phyloP scores from a whole-genome alignment of 1,284 basidiomycete genomes.

The Pseudozyma sp. region DNA sequence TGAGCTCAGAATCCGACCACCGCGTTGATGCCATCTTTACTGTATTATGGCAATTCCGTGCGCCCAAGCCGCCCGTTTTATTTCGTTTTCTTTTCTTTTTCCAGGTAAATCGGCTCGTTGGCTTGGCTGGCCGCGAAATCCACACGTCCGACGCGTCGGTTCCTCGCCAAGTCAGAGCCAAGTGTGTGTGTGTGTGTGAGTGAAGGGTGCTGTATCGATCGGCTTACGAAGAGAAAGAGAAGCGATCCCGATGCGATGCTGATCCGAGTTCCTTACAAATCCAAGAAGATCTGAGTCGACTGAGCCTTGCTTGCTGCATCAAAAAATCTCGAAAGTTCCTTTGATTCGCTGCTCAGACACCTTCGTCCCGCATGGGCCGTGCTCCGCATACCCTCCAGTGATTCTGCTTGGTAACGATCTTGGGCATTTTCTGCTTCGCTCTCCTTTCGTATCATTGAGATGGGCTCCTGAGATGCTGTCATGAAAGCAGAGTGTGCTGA shows the following conservation, averaged over 20 bases:
- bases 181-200: neutral
- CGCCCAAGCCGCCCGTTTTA: neutral
- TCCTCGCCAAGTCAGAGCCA: neutral
- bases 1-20: no score
- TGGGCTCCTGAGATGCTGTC: no score
- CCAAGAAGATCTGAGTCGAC: slow-evolving; percentile 24
- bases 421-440: neutral
- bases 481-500: no score
- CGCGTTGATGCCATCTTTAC: no score
- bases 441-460: neutral
- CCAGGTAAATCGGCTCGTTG: no score
- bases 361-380: slow-evolving; percentile 1
- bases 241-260: neutral
- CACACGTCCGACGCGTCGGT: slow-evolving; percentile 23
- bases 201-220: neutral
- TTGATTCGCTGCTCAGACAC: neutral
- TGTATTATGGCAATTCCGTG: no score
- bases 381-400: slow-evolving; percentile 1
- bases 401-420: neutral
- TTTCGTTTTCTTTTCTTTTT: neutral
- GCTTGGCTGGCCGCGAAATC: slow-evolving; percentile 1
- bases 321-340: slow-evolving; percentile 37
- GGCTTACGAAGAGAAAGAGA: no score
- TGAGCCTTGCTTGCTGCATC: slow-evolving; percentile 6
- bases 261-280: slow-evolving; percentile 17